These are phyloP conservation scores for Mycena crocata DNA, from an alignment of 768 basidiomycete genomes.

Conservation along the genomic window DNA sequence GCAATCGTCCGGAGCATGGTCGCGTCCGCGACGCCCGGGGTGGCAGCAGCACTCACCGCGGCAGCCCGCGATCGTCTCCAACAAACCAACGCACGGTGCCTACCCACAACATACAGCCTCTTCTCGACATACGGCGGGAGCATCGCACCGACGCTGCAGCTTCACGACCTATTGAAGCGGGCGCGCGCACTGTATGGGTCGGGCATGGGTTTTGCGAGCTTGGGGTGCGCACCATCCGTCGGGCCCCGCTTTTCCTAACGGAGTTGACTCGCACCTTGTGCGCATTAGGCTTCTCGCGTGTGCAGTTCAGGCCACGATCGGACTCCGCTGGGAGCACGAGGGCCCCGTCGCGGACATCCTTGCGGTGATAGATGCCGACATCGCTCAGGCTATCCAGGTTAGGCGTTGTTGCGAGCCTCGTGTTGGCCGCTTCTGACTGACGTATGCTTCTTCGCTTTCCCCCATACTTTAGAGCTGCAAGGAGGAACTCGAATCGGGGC, in stretches of 20 bases:
- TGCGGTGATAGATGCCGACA: slow-evolving; percentile 33
- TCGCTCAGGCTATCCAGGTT: slow-evolving; percentile 34
- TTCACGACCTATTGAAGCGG: slow-evolving; percentile 28
- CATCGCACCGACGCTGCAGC: slow-evolving; percentile 27
- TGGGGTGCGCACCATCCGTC: slow-evolving; percentile 19
- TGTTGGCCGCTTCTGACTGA: slow-evolving; percentile 19
- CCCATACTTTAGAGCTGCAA: slow-evolving; percentile 34
- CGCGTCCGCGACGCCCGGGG: slow-evolving; percentile 31
- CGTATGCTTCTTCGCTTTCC: too few species aligned
- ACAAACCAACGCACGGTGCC: slow-evolving; percentile 20
- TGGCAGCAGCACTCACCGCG: slow-evolving; percentile 27
- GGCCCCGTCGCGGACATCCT: slow-evolving; percentile 21
- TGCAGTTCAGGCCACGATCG: slow-evolving; percentile 26
- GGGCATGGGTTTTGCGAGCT: slow-evolving; percentile 33
- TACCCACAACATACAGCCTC: not conserved
- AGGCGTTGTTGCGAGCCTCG: slow-evolving; percentile 20
- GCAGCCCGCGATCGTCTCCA: slow-evolving; percentile 34
- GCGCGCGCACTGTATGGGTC: slow-evolving; percentile 33
- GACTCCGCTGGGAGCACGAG: slow-evolving; percentile 29
- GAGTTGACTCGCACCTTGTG: not conserved
- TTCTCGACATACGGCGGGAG: slow-evolving; percentile 17
- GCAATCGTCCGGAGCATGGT: slow-evolving; percentile 34
- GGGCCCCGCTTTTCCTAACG: not conserved
- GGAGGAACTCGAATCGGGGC: slow-evolving; percentile 32
- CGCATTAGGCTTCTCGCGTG: slow-evolving; percentile 16